phyloP scores from a whole-genome alignment of 306 rosid genomes.

The Sindora glabra region DNA sequence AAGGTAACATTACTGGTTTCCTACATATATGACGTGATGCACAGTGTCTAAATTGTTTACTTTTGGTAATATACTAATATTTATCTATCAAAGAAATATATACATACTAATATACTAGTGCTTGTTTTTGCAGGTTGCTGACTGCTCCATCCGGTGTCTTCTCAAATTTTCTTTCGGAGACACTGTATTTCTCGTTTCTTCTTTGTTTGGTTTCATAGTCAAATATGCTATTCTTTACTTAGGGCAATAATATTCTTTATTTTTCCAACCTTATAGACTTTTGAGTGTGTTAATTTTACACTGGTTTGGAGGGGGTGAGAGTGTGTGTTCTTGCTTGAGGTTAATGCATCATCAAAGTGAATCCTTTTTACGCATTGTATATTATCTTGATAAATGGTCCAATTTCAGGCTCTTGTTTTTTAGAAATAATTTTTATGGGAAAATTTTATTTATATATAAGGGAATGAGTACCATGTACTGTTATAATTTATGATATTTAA shows the following conservation, averaged over 20 bases:
- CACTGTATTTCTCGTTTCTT: not conserved
- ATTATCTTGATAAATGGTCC: not conserved
- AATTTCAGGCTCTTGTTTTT: not conserved
- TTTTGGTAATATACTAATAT: too few relatives aligned
- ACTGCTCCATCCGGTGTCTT: conserved; percentile 18
- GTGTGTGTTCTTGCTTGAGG: not conserved
- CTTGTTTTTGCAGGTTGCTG: conserved; percentile 36
- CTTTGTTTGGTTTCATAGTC: not conserved
- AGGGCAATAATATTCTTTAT: conserved; percentile 8
- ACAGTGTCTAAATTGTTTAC: too few relatives aligned
- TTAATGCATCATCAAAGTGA: not conserved
- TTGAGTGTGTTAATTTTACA: conserved; percentile 12
- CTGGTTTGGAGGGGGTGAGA: conserved; percentile 17
- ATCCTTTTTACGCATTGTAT: not conserved
- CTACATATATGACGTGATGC: too few relatives aligned
- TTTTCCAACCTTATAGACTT: conserved; percentile 5
- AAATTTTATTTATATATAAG: too few relatives aligned
- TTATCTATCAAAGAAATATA: too few relatives aligned
- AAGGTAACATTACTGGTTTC: too few relatives aligned
- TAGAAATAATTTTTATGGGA: too few relatives aligned
- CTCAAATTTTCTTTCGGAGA: conserved; percentile 45
- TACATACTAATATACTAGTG: too few relatives aligned
- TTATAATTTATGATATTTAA: too few relatives aligned
- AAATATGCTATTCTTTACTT: conserved; percentile 16
- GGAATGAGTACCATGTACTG: too few relatives aligned